Evolutionary conservation across 495 filamentous ascomycete species (phyloP).

Genomic region (Aspergillus hancockii): DNA sequence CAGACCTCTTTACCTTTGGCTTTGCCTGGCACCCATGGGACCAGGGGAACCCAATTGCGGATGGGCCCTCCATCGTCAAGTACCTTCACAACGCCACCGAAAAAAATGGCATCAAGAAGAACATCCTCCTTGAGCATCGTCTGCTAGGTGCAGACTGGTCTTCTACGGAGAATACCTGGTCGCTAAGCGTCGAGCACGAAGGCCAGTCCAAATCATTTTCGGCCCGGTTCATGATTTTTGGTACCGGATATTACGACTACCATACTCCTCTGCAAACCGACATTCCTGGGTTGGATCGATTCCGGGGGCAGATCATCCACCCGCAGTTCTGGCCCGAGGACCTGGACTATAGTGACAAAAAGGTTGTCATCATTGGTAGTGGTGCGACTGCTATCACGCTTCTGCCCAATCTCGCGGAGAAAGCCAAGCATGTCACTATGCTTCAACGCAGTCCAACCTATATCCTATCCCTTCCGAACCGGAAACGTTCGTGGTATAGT

Average conservation of each 20-base stretch:
- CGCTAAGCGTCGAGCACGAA: constrained; percentile 52
- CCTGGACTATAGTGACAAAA: constrained; percentile 51
- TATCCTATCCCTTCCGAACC: constrained; percentile 53
- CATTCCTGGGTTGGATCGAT: constrained; percentile 45
- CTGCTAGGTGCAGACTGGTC: constrained; percentile 61
- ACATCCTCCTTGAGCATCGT: constrained; percentile 61
- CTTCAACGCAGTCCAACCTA: constrained; percentile 62
- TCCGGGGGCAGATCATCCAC: constrained; percentile 49
- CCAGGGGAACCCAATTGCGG: constrained; percentile 57
- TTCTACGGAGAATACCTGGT: constrained; percentile 61
- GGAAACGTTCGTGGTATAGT: constrained; percentile 31
- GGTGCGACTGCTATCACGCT: constrained; percentile 60
- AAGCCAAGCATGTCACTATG: constrained; percentile 52
- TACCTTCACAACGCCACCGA: constrained; percentile 63
- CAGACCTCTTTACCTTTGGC: constrained; percentile 66
- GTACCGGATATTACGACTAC: constrained; percentile 70
- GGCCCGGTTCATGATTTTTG: constrained; percentile 59
- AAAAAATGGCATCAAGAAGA: constrained; percentile 59
- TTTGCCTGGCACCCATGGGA: constrained; percentile 71
- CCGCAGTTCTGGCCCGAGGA: constrained; percentile 56
- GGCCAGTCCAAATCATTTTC: constrained; percentile 47
- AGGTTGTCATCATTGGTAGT: constrained; percentile 57
- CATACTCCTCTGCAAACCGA: constrained; percentile 51
- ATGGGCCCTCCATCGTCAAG: constrained; percentile 56
- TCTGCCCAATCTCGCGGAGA: constrained; percentile 43